Evolutionary conservation across 78 protist species (phyloP), one percentile per base, ranked within the genome.

Genomic region (Pigoraptor vietnamica): DNA sequence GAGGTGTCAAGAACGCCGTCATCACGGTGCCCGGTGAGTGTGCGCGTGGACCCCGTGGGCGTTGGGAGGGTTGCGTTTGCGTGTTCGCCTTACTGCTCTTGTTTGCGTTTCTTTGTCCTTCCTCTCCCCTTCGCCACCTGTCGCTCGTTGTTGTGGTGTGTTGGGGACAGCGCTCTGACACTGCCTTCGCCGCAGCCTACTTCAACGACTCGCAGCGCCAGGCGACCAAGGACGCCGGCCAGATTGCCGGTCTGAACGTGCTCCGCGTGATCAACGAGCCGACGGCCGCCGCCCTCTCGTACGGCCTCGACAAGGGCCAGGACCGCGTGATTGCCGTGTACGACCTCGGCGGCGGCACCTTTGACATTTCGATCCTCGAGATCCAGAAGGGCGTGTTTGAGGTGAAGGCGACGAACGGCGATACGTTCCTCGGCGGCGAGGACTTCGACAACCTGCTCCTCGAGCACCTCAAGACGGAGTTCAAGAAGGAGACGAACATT

Each of bases 341-440:
- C 90, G 99, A 99, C 93, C 92, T 99, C n/a, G 99, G 99, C n/a
- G 99, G 99, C 25, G 99, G 99, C 40, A 99, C 99, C 36, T 99
- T 99, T 40, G 99, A 99, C 67, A 93, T 99, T 48, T 97, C 99
- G 37, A 94, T 99, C 88, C 98, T 99, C 32, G 99, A 97, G 91
- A 96, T 98, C 91, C 91, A 92, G 82, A 93, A 92, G 39, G 99
- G 99, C 37, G 99, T 99, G 39, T 99, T 99, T 91, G 99, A 99
- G 96, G 95, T 94, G 29, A 92, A 93, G 94, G 92, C 98, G 32
- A 98, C 99, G 40, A 97, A 98, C 95, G 99, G 99, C 29, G 99
- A 99, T 94, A 99, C 99, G 24, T 96, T 94, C 94, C 95, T 99
- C 23, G 99, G 99, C 33, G 99, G 99, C 23, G 99, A 99, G 95